Base-by-base conservation (phyloP, 306 rosid species). In the Trichosanthes truncata region DNA sequence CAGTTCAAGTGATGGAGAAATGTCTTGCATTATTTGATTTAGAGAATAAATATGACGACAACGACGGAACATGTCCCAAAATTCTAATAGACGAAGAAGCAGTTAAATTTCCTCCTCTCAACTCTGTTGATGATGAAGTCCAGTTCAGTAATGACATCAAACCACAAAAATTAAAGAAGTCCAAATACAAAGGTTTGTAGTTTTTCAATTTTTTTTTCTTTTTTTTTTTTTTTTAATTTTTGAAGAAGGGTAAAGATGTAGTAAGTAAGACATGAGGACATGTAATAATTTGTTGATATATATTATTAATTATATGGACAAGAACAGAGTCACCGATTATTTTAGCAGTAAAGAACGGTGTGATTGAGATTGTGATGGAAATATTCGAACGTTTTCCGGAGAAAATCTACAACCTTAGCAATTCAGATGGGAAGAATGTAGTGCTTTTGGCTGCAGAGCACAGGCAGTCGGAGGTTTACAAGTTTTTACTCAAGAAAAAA, bases 321-420 rank as follows among this genome's bases (percentile, higher is more conserved):
- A n/a, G n/a, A n/a, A n/a, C n/a, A n/a, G n/a, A n/a, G n/a, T n/a
- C n/a, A n/a, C n/a, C n/a, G n/a, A n/a, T n/a, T n/a, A n/a, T n/a
- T n/a, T n/a, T n/a, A n/a, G 96, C 96, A 17, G 90, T 91, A 12
- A 89, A 84, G 83, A 87, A 84, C 59, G 95, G 92, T 23, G 86
- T 89, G 82, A 78, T 68, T 8, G 93, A 91, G 71, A 83, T 91
- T 66, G 87, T 91, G 33, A 80, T 26, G 73, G 78, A 35, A 65
- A 83, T 89, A 26, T 51, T 86, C 2, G 53, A 80, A 7, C 6
- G 10, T 63, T 88, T 83, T 83, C 93, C 92, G 0, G 76, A 79
- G 29, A 92, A 92, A 0, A 56, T 85, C 40, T 81, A 83, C 55
- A 89, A 88, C 7, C 41, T 41, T 57, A 82, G 85, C 40, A 60